Conservation (phyloP, 805 yeast species). For the Metschnikowia proteae region DNA sequence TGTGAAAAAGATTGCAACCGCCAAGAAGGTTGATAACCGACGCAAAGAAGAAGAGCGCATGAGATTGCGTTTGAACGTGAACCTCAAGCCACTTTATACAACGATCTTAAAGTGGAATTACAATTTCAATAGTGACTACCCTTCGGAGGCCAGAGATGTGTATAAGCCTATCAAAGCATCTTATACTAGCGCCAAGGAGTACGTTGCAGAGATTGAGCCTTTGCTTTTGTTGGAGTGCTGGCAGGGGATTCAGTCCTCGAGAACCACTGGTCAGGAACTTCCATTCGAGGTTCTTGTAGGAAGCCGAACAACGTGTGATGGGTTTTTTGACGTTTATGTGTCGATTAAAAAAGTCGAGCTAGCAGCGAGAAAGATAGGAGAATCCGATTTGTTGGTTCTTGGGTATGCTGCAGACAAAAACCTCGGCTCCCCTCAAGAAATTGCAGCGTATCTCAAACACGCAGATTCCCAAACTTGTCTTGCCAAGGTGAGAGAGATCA, state of each 20-base stretch:
- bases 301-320: slow-evolving; percentile 76
- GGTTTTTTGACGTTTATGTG: slow-evolving; percentile 82
- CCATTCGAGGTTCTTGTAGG: slow-evolving; percentile 73
- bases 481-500: slow-evolving; percentile 76
- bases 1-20: slow-evolving; percentile 19
- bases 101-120: slow-evolving; percentile 77
- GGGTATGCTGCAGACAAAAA: slow-evolving; percentile 34
- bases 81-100: slow-evolving; percentile 68
- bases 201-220: slow-evolving; percentile 71
- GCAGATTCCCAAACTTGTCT: slow-evolving; percentile 52
- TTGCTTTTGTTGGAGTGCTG: slow-evolving; percentile 84
- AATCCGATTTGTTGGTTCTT: slow-evolving; percentile 69
- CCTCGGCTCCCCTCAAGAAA: slow-evolving; percentile 17
- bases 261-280: slow-evolving; percentile 52
- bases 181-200: slow-evolving; percentile 60
- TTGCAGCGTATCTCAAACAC: slow-evolving; percentile 26
- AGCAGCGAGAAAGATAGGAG: slow-evolving; percentile 55
- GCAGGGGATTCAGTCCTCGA: slow-evolving; percentile 80
- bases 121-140: slow-evolving; percentile 50
- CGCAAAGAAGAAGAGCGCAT: slow-evolving; percentile 67
- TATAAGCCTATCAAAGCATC: slow-evolving; percentile 50
- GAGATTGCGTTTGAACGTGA: slow-evolving; percentile 76
- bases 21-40: slow-evolving; percentile 31
- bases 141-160: slow-evolving; percentile 45
- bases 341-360: slow-evolving; percentile 55